Conservation (phyloP, 305 asterid species). For the Euphrasia arctica region DNA sequence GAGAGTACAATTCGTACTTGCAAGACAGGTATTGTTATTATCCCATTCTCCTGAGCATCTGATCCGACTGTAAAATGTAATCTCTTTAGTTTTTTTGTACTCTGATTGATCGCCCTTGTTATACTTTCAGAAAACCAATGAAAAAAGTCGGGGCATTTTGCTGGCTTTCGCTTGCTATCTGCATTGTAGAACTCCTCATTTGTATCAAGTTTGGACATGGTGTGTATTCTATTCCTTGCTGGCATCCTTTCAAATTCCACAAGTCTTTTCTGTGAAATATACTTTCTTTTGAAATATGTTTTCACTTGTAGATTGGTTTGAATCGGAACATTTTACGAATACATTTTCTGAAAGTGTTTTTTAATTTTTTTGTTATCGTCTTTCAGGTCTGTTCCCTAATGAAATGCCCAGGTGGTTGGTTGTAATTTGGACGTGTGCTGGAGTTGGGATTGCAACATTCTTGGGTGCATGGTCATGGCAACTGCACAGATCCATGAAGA, state of each 20-base stretch:
- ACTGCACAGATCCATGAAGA: slow-evolving; percentile 55
- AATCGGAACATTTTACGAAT: not conserved
- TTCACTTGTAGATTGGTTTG: not conserved
- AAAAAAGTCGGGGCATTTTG: slow-evolving; percentile 93
- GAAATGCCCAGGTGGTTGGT: slow-evolving; percentile 81
- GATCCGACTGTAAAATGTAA: not conserved
- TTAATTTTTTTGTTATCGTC: not conserved
- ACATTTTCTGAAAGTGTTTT: not conserved
- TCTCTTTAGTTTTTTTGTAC: slow-evolving; percentile 19
- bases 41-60: not conserved
- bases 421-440: slow-evolving; percentile 54
- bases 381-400: slow-evolving; percentile 69
- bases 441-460: slow-evolving; percentile 48
- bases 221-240: slow-evolving; percentile 24
- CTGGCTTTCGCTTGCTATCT: slow-evolving; percentile 91
- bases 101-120: slow-evolving; percentile 3
- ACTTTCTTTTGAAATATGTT: not conserved
- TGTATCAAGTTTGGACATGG: slow-evolving; percentile 95
- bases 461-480: slow-evolving; percentile 80
- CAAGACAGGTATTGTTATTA: slow-evolving; percentile 71
- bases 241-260: too few species aligned
- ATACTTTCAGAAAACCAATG: slow-evolving; percentile 54
- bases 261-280: not conserved
- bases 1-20: slow-evolving; percentile 89
- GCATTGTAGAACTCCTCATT: slow-evolving; percentile 89